These are phyloP conservation scores for Cercospora berteroae DNA, from an alignment of 2,329 filamentous ascomycete genomes.

Conservation along the genomic window DNA sequence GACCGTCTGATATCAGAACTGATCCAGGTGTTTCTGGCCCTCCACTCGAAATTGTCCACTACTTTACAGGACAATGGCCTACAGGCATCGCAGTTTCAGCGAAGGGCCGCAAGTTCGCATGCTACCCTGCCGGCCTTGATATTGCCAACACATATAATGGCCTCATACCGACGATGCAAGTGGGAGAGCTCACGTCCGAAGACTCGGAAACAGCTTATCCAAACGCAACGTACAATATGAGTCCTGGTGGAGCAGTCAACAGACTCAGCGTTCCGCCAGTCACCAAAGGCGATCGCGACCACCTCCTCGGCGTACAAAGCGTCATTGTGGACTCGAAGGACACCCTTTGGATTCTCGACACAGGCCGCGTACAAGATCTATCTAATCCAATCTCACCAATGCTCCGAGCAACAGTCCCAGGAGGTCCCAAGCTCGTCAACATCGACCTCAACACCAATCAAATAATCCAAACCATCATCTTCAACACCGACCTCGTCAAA, in stretches of 20 bases:
- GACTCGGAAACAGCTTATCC: conserved; percentile 44
- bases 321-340: conserved; percentile 50
- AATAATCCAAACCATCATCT: conserved; percentile 49
- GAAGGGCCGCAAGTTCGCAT: conserved; percentile 50
- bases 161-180: conserved; percentile 43
- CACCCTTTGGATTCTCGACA: conserved; percentile 53
- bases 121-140: conserved; percentile 43
- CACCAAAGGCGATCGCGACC: conserved; percentile 42
- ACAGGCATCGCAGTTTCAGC: conserved; percentile 51
- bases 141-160: conserved; percentile 40
- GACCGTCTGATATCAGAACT: conserved; percentile 19
- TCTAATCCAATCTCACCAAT: conserved; percentile 39
- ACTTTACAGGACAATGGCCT: conserved; percentile 51
- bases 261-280: conserved; percentile 44
- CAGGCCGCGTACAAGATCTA: conserved; percentile 42
- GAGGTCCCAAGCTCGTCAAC: conserved; percentile 50
- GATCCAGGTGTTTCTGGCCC: conserved; percentile 18
- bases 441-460: conserved; percentile 45
- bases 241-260: conserved; percentile 49
- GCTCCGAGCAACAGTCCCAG: conserved; percentile 41
- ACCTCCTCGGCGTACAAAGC: conserved; percentile 50
- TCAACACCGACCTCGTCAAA: conserved; percentile 45
- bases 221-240: conserved; percentile 43
- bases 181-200: conserved; percentile 44
- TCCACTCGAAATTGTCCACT: conserved; percentile 35